These are phyloP conservation scores for Cyclaneusma minus DNA, from an alignment of 2,329 filamentous ascomycete species.

Conservation along the genomic window DNA sequence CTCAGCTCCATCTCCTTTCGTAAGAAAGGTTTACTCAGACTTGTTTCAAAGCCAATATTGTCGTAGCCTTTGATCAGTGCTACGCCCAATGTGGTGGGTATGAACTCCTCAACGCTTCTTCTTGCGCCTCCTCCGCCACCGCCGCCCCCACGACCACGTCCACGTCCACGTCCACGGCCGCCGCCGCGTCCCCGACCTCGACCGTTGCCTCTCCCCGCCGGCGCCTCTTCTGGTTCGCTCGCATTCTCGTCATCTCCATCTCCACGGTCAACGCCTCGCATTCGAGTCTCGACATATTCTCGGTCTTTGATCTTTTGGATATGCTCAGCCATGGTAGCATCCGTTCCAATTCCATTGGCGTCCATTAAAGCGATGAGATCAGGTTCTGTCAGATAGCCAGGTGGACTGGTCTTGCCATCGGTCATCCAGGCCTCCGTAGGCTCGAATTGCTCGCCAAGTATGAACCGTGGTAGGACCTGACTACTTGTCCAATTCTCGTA, in stretches of 20 bases:
- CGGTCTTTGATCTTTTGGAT: constrained; percentile 90
- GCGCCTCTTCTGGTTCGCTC: constrained; percentile 22
- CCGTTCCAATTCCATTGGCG: constrained; percentile 93
- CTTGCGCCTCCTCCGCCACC: constrained; percentile 26
- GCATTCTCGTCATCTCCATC: constrained; percentile 19
- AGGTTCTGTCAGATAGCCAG: constrained; percentile 81
- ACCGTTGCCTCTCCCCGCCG: constrained; percentile 22
- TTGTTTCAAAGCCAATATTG: constrained; percentile 82
- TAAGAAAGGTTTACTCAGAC: constrained; percentile 86
- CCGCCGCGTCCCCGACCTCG: constrained; percentile 24
- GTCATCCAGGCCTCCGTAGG: constrained; percentile 79
- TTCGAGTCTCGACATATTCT: constrained; percentile 62
- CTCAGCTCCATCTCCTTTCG: constrained; percentile 95
- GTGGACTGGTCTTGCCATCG: constrained; percentile 78
- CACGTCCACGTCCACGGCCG: constrained; percentile 9
- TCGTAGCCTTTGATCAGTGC: constrained; percentile 92
- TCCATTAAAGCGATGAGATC: constrained; percentile 96
- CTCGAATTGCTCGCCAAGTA: constrained; percentile 65
- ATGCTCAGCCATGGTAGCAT: constrained; percentile 98
- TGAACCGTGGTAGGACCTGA: constrained; percentile 65
- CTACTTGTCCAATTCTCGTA: constrained; percentile 96
- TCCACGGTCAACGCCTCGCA: constrained; percentile 22
- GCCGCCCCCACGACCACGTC: constrained; percentile 23
- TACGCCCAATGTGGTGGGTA: constrained; percentile 81
- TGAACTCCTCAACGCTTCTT: constrained; percentile 60